These are phyloP conservation scores for Furcasterigmium sp. DNA, from an alignment of 2,329 filamentous ascomycete genomes.

Conservation along the genomic window DNA sequence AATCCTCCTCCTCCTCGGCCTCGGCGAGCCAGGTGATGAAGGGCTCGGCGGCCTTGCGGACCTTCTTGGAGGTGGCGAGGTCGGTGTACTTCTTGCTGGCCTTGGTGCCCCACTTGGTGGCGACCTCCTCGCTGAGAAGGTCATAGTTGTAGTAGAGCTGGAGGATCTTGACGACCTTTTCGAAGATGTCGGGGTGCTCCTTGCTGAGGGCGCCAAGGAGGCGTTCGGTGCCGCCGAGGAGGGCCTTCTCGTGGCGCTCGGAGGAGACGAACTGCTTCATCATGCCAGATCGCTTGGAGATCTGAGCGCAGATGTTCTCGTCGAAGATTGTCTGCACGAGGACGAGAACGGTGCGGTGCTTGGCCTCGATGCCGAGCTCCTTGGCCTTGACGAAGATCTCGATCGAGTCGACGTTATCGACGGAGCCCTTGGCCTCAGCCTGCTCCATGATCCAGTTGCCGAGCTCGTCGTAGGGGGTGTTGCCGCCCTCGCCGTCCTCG, in stretches of 20 bases:
- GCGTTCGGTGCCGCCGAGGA: conserved; percentile 91
- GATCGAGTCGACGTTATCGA: conserved; percentile 79
- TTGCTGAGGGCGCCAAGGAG: conserved; percentile 69
- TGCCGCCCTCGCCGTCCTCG: conserved; percentile 71
- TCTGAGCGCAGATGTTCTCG: conserved; percentile 82
- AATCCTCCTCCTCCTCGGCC: conserved; percentile 68
- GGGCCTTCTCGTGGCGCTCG: conserved; percentile 91
- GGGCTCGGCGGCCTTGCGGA: conserved; percentile 73
- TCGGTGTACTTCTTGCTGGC: conserved; percentile 91
- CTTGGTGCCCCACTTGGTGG: conserved; percentile 88
- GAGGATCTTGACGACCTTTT: conserved; percentile 77
- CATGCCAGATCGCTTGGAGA: conserved; percentile 76
- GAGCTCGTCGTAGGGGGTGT: conserved; percentile 81
- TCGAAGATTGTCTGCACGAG: conserved; percentile 92
- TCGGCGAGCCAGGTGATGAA: conserved; percentile 93
- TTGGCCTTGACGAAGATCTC: conserved; percentile 96
- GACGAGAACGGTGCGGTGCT: conserved; percentile 89
- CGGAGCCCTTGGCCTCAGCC: conserved; percentile 64
- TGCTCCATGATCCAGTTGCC: conserved; percentile 86
- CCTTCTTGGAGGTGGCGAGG: conserved; percentile 14
- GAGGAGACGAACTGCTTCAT: conserved; percentile 90
- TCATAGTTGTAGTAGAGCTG: conserved; percentile 89
- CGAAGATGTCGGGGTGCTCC: conserved; percentile 72
- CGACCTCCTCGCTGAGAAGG: conserved; percentile 79
- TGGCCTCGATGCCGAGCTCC: conserved; percentile 88